These are phyloP conservation scores for Dryadomyces quercivorus DNA, from an alignment of 2,329 filamentous ascomycete species.

Conservation along the genomic window DNA sequence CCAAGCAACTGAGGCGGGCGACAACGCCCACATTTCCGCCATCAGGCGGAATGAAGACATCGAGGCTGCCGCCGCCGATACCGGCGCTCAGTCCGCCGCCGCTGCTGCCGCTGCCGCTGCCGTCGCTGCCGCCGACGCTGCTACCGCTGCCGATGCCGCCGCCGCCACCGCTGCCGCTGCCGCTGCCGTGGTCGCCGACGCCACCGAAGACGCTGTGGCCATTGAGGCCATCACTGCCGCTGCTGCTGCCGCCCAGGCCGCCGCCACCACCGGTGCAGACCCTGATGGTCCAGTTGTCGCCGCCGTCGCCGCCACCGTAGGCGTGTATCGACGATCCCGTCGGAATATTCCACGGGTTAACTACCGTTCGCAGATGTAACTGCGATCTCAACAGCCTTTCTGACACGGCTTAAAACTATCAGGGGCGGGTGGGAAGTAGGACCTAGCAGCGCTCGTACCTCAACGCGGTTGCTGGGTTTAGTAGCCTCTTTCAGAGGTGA, in stretches of 20 bases:
- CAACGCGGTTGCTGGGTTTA: background rate
- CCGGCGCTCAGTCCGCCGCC: no score
- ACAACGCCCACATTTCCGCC: no score
- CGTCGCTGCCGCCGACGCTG: no score
- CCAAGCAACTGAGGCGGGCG: no score
- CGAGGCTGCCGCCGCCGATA: no score
- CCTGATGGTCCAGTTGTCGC: background rate
- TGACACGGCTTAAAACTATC: background rate
- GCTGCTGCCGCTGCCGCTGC: no score
- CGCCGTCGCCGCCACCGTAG: background rate
- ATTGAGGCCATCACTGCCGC: no score
- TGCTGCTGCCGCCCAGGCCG: no score
- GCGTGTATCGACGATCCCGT: background rate
- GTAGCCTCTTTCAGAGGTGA: background rate
- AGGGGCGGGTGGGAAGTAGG: background rate
- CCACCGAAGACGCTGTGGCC: no score
- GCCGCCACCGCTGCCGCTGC: no score
- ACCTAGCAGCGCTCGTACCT: background rate
- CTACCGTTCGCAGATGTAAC: background rate
- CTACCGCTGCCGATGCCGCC: no score
- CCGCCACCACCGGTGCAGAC: no score
- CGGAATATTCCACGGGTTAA: background rate
- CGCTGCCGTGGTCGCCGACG: background rate
- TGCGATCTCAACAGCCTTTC: background rate
- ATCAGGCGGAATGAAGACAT: background rate